phyloP scores from a whole-genome alignment of 2,329 filamentous ascomycete genomes.

The Colletotrichum eleusines region DNA sequence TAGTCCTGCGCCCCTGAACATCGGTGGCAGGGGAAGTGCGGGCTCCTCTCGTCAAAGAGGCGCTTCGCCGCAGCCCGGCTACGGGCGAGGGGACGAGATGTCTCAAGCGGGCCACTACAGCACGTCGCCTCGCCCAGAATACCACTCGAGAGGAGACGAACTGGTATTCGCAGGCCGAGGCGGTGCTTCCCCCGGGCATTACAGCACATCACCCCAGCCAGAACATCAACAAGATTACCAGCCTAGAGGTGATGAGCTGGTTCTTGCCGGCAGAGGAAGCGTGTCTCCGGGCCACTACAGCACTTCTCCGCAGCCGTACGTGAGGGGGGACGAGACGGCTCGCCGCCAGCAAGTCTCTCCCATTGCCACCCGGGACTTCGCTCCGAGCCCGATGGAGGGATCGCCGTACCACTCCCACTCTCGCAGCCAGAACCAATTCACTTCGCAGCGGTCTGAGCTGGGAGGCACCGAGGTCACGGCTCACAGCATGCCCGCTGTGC shows the following conservation, averaged over 20 bases:
- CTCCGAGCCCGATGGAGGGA: conserved; percentile 49
- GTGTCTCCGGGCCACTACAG: conserved; percentile 48
- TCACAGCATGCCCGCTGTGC: conserved; percentile 62
- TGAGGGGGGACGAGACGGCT: conserved; percentile 27
- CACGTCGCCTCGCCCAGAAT: conserved; percentile 43
- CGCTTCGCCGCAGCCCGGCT: conserved; percentile 26
- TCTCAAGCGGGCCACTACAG: conserved; percentile 45
- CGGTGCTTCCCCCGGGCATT: conserved; percentile 48
- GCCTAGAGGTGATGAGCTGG: conserved; percentile 36
- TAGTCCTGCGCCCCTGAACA: conserved; percentile 60
- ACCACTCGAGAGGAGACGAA: conserved; percentile 35
- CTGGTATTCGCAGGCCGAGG: conserved; percentile 51
- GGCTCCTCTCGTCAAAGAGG: conserved; percentile 33
- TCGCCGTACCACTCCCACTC: conserved; percentile 47
- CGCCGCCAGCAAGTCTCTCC: conserved; percentile 47
- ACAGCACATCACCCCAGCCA: conserved; percentile 45
- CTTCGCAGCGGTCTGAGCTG: conserved; percentile 51
- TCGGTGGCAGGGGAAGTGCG: conserved; percentile 53
- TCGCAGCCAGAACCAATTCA: conserved; percentile 49
- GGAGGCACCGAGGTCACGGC: conserved; percentile 52
- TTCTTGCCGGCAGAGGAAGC: conserved; percentile 53
- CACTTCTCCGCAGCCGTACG: conserved; percentile 44
- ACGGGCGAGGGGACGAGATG: conserved; percentile 28
- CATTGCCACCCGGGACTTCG: conserved; percentile 51
- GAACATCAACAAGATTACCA: conserved; percentile 39